phyloP scores from a whole-genome alignment of 495 filamentous ascomycete species.

The Xeromyces bisporus region DNA sequence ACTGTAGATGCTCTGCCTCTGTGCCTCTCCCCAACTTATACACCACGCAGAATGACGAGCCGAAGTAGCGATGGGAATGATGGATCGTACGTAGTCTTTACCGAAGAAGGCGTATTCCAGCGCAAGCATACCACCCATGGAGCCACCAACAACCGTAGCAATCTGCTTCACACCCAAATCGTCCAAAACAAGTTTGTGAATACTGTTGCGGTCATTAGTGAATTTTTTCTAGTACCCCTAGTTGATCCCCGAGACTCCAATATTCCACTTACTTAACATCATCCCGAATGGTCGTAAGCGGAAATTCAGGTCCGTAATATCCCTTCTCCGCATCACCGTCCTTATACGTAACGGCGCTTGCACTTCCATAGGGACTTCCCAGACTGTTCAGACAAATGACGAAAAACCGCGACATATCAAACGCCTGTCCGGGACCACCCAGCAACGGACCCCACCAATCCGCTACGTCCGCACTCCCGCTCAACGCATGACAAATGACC shows the following conservation, averaged over 20 bases:
- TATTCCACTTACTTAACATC: conserved; percentile 86
- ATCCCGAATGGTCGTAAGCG: conserved; percentile 83
- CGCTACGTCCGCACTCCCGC: conserved; percentile 85
- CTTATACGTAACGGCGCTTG: conserved; percentile 81
- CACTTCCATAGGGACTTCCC: conserved; percentile 91
- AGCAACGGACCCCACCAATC: conserved; percentile 98
- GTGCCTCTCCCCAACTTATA: conserved; percentile 96
- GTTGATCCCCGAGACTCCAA: too few species aligned
- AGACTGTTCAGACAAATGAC: conserved; percentile 91
- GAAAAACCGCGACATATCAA: conserved; percentile 85
- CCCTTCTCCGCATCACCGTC: conserved; percentile 58
- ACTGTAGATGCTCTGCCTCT: conserved; percentile 93
- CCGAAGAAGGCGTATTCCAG: conserved; percentile 95
- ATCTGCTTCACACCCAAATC: conserved; percentile 74
- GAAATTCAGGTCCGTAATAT: conserved; percentile 89
- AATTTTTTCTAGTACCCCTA: too few species aligned
- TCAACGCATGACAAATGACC: conserved; percentile 94
- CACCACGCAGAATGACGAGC: conserved; percentile 96
- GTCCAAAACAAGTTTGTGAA: conserved; percentile 84
- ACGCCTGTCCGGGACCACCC: conserved; percentile 74
- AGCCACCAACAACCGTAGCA: conserved; percentile 86
- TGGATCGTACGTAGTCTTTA: conserved; percentile 75
- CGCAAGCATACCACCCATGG: conserved; percentile 95
- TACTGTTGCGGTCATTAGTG: conserved; percentile 35
- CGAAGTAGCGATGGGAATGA: conserved; percentile 91